These are phyloP conservation scores for Metschnikowia drakensbergensis DNA, from an alignment of 805 yeast species.

Conservation along the genomic window DNA sequence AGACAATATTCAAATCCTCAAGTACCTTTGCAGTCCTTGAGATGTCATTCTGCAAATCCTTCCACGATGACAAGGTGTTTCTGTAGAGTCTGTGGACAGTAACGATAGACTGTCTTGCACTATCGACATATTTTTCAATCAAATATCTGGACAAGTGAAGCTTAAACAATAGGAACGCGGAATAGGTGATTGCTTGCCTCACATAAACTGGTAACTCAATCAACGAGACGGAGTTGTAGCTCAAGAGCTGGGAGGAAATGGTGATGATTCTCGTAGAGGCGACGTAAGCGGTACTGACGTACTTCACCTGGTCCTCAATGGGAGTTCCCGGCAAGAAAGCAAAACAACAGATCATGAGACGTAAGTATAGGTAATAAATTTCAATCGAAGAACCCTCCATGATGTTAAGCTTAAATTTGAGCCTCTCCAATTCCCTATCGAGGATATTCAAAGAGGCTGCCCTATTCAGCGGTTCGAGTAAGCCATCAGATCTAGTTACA, in stretches of 20 bases:
- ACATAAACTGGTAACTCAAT: constrained; percentile 84
- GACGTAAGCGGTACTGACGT: constrained; percentile 75
- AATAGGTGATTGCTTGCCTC: constrained; percentile 79
- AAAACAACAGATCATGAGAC: constrained; percentile 79
- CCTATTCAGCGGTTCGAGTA: constrained; percentile 77
- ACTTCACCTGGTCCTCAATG: constrained; percentile 78
- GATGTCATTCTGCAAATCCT: constrained; percentile 83
- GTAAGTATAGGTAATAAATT: constrained; percentile 72
- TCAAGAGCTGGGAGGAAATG: constrained; percentile 61
- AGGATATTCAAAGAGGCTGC: constrained; percentile 75
- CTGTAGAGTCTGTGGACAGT: constrained; percentile 86
- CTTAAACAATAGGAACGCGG: constrained; percentile 75
- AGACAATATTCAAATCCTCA: constrained; percentile 82
- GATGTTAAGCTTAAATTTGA: constrained; percentile 62
- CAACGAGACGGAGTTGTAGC: constrained; percentile 55
- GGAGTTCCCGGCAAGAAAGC: constrained; percentile 91
- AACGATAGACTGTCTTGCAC: constrained; percentile 89
- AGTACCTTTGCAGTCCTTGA: constrained; percentile 87
- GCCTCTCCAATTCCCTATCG: constrained; percentile 71
- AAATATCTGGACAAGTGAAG: constrained; percentile 75
- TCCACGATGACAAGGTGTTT: constrained; percentile 89
- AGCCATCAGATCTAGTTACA: constrained; percentile 82
- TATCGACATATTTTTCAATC: constrained; percentile 71
- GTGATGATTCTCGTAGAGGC: constrained; percentile 81
- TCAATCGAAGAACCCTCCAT: constrained; percentile 66